Conservation (phyloP, 1,139 yeast species). For the Scheffersomyces quercinus region DNA sequence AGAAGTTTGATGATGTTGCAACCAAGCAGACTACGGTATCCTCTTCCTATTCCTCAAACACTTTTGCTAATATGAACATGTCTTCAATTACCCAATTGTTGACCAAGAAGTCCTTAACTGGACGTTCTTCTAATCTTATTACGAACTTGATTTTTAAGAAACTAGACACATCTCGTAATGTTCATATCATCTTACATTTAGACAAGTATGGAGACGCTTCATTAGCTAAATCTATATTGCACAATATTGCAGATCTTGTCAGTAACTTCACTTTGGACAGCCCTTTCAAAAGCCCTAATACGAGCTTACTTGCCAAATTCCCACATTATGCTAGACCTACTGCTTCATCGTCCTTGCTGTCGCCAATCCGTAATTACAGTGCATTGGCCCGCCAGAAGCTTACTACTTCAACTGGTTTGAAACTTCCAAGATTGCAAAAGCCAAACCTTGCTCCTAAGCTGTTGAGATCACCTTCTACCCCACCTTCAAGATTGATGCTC, state of each 20-base stretch:
- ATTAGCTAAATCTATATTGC: constrained; percentile 28
- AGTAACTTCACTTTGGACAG: constrained; percentile 17
- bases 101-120: constrained; percentile 11
- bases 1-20: constrained; percentile 18
- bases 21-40: neutral
- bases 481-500: constrained; percentile 6
- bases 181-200: constrained; percentile 30
- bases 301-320: constrained; percentile 3
- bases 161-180: constrained; percentile 11
- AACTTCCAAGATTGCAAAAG: constrained; percentile 7
- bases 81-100: constrained; percentile 31
- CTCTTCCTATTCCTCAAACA: constrained; percentile 12
- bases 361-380: neutral
- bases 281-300: constrained; percentile 7
- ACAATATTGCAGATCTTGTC: constrained; percentile 27
- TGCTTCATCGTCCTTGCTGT: constrained; percentile 14
- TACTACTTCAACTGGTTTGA: constrained; percentile 10
- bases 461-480: constrained; percentile 4
- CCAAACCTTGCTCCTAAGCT: constrained; percentile 6
- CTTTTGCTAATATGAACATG: constrained; percentile 30
- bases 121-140: constrained; percentile 28
- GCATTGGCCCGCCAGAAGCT: constrained; percentile 1
- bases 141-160: constrained; percentile 30
- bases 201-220: constrained; percentile 29
- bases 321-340: constrained; percentile 39